Base-by-base conservation (phyloP, 164 flowering plant species). In the Berberis thunbergii region DNA sequence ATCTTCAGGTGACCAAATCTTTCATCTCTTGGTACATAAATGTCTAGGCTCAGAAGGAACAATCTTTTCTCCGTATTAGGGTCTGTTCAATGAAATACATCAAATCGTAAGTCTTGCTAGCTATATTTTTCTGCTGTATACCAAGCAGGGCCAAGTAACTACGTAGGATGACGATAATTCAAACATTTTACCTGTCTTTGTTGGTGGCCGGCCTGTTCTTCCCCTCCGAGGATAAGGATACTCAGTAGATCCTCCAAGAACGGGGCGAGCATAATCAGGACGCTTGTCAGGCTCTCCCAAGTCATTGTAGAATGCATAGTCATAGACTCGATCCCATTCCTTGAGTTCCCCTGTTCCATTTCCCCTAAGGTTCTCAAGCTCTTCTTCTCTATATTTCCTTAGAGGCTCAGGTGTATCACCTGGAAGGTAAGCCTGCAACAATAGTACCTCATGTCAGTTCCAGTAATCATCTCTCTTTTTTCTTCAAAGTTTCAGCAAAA, bases 21-120 rank as follows among this genome's bases (percentile, higher is more conserved):
- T 72, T 94, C 98, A 67, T 94, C 97, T 71, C 87, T 73, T 7
- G 98, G 98, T 48, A 94, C 91, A 67, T 94, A 94, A 40, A 91
- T 78, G 80, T 88, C 70, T 55, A 94, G 74, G 67, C 84, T 81
- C 40, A 86, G 66, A 26, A 86, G 78, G 1, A 83, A 76, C 81
- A 91, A 53, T 72, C 96, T 78, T 61, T 71, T 82, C 63, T 94
- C 99, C 0, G 69, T 7, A 6, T 74, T 70, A 9, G 86, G 84
- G 79, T 91, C 99, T 87, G 87, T 62, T 54, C 46, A 54, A 49
- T 2, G 49, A 42, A 7, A 41, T 4, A 10, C 10, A 6, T 11
- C n/a, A 8, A 5, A 11, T 10, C 54, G 9, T 52, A 4, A 52
- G 54, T 4, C 3, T 26, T 26, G 26, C 26, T 26, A 26, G 26